These are phyloP conservation scores for Musa troglodytarum DNA, from an alignment of 176 grass and related monocot genomes.

Conservation along the genomic window DNA sequence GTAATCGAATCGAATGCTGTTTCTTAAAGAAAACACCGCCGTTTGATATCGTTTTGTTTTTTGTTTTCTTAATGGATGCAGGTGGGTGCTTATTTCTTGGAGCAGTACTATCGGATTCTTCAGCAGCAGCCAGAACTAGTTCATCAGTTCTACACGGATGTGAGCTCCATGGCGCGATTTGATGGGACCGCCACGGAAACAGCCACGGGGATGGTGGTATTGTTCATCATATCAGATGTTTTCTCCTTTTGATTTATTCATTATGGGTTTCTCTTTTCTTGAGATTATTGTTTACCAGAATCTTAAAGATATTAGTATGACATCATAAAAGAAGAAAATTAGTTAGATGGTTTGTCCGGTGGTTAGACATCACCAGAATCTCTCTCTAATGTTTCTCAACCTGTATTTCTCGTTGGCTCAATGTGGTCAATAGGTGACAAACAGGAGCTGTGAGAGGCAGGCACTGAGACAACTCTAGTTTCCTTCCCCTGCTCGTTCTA, in stretches of 20 bases:
- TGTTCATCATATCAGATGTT: neutral
- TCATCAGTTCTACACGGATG: slow-evolving; percentile 43
- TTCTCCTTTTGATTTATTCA: neutral
- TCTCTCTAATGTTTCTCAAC: too few relatives aligned
- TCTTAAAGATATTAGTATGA: too few relatives aligned
- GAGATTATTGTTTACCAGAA: neutral
- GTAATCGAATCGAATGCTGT: slow-evolving; percentile 14
- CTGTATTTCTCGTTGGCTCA: too few relatives aligned
- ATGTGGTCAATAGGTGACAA: too few relatives aligned
- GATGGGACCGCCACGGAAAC: slow-evolving; percentile 39
- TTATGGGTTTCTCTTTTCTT: neutral
- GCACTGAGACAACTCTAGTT: too few relatives aligned
- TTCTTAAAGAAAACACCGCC: neutral
- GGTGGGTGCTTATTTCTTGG: slow-evolving; percentile 53
- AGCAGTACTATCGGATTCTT: slow-evolving; percentile 54
- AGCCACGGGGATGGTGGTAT: slow-evolving; percentile 36
- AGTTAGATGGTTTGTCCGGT: too few relatives aligned
- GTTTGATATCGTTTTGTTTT: neutral
- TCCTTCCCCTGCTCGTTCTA: too few relatives aligned
- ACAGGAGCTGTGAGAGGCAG: too few relatives aligned
- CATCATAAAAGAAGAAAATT: too few relatives aligned
- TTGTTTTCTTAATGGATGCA: slow-evolving; percentile 12
- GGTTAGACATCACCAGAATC: too few relatives aligned
- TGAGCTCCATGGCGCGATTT: slow-evolving; percentile 37
- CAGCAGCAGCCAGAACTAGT: slow-evolving; percentile 36